Evolutionary conservation across 352 stramenopile genomes (phyloP), one percentile per base, ranked within the genome.

Genomic region (Elongisporangium anandrum): DNA sequence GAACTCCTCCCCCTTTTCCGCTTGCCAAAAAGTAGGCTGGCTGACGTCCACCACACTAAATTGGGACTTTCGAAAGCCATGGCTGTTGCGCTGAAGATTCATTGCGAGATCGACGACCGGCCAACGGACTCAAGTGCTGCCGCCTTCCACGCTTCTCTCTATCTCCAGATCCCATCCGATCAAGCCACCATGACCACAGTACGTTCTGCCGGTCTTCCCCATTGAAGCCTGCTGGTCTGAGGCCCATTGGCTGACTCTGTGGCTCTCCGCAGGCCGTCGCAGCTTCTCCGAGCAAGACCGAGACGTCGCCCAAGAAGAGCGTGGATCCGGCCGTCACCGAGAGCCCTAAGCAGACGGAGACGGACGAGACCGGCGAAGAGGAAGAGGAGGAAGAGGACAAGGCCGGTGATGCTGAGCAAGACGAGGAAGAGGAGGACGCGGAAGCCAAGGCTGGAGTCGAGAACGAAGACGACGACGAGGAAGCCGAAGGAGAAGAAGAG

Each of bases 321-420:
- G 53, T 57, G 54, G 66, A 69, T 4, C 67, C 70, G 7, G 22
- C 38, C 5, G 52, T 63, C 29, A 60, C 64, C 23, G 47, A 63
- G 22, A 45, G 50, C n/a, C 56, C 54, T 7, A 55, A 69, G 13
- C 66, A 71, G 13, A 38, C 38, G 2, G 59, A 72, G 38, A 66
- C 67, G n/a, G 61, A 73, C 6, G 59, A 75, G 19, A 68, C 65
- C 21, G 59, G 38, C 22, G 56, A 45, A 19, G 59, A 54, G 45
- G 64, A 50, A 26, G 73, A 70, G 4, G 68, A 71, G 20, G 70
- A 66, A 13, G 72, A 67, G 50, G 56, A 57, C 4, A 61, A 56
- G 17, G 57, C 54, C 48, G 65, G 66, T 16, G 67, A 70, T 48
- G 73, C 71, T n/a, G 59, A 76, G 47, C 65, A 81, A n/a, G 72